phyloP scores from a whole-genome alignment of 495 filamentous ascomycete genomes.

The Hypoxylon lienhwacheense region DNA sequence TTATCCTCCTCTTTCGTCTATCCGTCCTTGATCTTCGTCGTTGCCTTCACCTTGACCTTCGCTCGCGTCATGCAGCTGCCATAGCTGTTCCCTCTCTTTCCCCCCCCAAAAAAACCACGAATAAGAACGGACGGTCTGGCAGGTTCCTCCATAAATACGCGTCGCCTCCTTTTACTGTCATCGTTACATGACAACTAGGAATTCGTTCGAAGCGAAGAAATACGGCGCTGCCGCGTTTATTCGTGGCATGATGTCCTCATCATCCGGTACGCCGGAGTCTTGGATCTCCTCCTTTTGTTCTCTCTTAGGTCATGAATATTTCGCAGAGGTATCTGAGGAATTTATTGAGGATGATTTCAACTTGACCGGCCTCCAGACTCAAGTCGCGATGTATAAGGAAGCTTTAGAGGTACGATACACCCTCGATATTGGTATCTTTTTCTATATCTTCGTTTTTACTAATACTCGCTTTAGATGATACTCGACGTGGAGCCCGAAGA shows the following conservation, averaged over 20 bases:
- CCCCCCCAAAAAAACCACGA: constrained; percentile 21
- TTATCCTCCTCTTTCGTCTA: neutral
- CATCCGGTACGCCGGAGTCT: constrained; percentile 83
- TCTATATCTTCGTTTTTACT: constrained; percentile 22
- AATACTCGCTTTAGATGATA: constrained; percentile 73
- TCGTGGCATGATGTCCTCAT: constrained; percentile 58
- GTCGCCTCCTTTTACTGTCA: constrained; percentile 5
- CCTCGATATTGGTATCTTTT: neutral
- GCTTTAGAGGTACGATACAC: constrained; percentile 58
- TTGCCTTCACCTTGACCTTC: neutral
- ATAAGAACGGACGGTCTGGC: constrained; percentile 16
- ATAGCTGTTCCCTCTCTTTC: constrained; percentile 8
- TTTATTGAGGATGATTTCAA: constrained; percentile 99
- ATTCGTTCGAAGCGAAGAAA: neutral
- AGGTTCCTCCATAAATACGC: constrained; percentile 10
- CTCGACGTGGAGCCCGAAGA: constrained; percentile 96
- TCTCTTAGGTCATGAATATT: constrained; percentile 95
- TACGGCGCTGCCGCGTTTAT: neutral
- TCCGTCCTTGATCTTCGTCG: neutral
- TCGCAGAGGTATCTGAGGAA: constrained; percentile 96
- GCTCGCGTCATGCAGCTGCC: constrained; percentile 29
- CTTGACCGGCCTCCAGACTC: constrained; percentile 87
- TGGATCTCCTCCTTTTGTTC: constrained; percentile 98
- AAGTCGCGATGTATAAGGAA: constrained; percentile 99
- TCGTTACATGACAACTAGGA: neutral